phyloP scores from a whole-genome alignment of 805 yeast species.

The Candida maris region DNA sequence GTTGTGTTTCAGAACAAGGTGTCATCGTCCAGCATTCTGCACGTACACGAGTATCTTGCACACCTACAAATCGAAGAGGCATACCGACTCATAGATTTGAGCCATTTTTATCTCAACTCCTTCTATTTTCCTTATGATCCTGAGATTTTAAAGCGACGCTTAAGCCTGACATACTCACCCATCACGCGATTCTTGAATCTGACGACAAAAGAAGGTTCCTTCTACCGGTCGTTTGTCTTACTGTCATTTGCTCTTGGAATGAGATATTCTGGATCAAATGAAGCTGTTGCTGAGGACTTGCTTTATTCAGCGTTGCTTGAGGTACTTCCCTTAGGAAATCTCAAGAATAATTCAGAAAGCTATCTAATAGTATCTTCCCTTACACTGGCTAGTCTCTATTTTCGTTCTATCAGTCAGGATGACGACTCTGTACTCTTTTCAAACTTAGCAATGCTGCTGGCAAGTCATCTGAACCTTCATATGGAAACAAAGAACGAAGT shows the following conservation, averaged over 20 bases:
- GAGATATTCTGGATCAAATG: slow-evolving; percentile 18
- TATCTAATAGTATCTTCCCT: slow-evolving; percentile 21
- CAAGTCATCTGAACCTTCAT: slow-evolving; percentile 22
- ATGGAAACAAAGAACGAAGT: slow-evolving; percentile 1
- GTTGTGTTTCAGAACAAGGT: slow-evolving; percentile 1
- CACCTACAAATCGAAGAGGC: slow-evolving; percentile 15
- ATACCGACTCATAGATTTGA: slow-evolving; percentile 11
- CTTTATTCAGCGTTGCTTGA: slow-evolving; percentile 14
- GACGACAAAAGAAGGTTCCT: slow-evolving; percentile 5
- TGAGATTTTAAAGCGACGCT: slow-evolving; percentile 14
- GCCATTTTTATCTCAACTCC: slow-evolving; percentile 23
- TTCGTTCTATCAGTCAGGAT: slow-evolving; percentile 23
- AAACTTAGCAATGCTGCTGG: slow-evolving; percentile 24
- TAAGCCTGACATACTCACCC: slow-evolving; percentile 13
- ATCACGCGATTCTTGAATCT: slow-evolving; percentile 10
- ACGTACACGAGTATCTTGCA: slow-evolving; percentile 9
- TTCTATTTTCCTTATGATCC: slow-evolving; percentile 25
- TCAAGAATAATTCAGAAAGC: slow-evolving; percentile 10
- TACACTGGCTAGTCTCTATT: slow-evolving; percentile 21
- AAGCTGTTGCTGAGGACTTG: slow-evolving; percentile 15
- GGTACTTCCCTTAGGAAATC: slow-evolving; percentile 16
- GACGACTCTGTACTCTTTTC: slow-evolving; percentile 26
- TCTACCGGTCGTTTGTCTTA: slow-evolving; percentile 20
- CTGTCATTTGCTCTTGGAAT: slow-evolving; percentile 24
- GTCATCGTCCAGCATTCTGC: slow-evolving; percentile 4